Percentiles rank a stretch among this genome's conserved stretches.
These are phyloP conservation scores for Staphylotrichum longicolle DNA, from an alignment of 495 filamentous ascomycete species.

Conservation along the genomic window DNA sequence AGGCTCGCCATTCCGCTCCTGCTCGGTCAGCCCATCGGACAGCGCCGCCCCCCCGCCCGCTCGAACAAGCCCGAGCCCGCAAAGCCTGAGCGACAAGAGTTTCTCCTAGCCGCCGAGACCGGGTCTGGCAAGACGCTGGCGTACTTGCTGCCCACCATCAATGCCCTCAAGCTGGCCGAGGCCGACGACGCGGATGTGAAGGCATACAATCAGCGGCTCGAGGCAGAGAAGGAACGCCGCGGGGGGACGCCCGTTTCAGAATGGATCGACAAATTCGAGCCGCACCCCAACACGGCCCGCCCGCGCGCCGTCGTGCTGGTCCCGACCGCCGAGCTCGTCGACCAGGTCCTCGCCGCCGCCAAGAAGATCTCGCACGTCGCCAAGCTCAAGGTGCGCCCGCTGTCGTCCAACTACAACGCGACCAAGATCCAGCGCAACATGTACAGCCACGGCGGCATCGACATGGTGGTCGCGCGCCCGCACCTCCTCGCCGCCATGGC, in stretches of 20 bases:
- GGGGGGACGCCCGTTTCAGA: conserved; percentile 48
- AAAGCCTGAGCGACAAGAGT: conserved; percentile 57
- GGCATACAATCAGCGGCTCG: conserved; percentile 49
- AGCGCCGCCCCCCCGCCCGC: neutral
- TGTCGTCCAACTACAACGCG: conserved; percentile 72
- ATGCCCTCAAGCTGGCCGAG: conserved; percentile 81
- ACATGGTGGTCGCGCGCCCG: conserved; percentile 83
- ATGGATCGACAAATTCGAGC: conserved; percentile 53
- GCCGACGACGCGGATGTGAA: conserved; percentile 55
- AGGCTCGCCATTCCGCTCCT: conserved; percentile 79
- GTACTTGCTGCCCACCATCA: conserved; percentile 77
- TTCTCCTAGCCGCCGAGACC: conserved; percentile 90
- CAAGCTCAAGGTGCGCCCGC: conserved; percentile 75
- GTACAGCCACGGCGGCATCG: conserved; percentile 77
- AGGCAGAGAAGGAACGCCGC: conserved; percentile 47
- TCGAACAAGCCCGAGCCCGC: neutral
- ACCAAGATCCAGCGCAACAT: conserved; percentile 82
- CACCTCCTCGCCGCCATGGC: conserved; percentile 85
- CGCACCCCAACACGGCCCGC: conserved; percentile 68
- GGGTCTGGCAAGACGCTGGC: conserved; percentile 95
- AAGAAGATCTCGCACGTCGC: conserved; percentile 78
- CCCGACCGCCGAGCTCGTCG: conserved; percentile 92
- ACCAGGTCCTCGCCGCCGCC: conserved; percentile 73
- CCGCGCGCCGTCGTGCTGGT: conserved; percentile 84
- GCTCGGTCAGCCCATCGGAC: conserved; percentile 43